Percentiles rank a stretch among this genome's conserved stretches.
phyloP scores from a whole-genome alignment of 768 basidiomycete species.

The Sporobolomyces phaffii region DNA sequence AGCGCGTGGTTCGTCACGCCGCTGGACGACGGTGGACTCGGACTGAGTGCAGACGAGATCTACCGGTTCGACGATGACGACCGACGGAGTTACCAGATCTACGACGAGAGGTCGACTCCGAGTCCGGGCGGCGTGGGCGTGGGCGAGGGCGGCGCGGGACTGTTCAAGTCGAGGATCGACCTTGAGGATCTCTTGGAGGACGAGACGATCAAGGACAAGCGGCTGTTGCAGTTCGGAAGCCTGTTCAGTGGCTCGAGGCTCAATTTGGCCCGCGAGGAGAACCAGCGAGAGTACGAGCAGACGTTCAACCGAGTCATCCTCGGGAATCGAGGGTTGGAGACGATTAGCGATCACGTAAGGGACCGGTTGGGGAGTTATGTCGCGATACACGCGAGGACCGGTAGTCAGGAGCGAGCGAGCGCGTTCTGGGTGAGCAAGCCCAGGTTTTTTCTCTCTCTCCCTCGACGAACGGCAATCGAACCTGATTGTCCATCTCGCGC shows the following conservation, averaged over 20 bases:
- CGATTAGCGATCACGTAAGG: constrained; percentile 17
- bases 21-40: constrained; percentile 10
- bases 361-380: constrained; percentile 29
- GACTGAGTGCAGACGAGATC: background rate
- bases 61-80: constrained; percentile 12
- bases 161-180: constrained; percentile 10
- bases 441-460: background rate
- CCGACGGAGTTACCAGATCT: constrained; percentile 21
- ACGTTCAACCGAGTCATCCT: background rate
- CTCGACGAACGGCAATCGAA: background rate
- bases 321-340: constrained; percentile 8
- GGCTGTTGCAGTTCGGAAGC: constrained; percentile 26
- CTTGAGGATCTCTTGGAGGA: constrained; percentile 8
- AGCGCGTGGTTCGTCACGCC: background rate
- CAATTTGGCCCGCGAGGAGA: constrained; percentile 4
- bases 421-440: constrained; percentile 24
- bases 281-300: background rate
- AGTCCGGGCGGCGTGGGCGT: background rate
- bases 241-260: constrained; percentile 26
- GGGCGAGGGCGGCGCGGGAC: too few species aligned
- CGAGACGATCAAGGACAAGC: background rate
- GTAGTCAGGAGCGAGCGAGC: constrained; percentile 6
- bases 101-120: constrained; percentile 1
- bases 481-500: background rate
- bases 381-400: constrained; percentile 20